Conservation (phyloP, 371 early-diverging fungal genomes). For the Amoeboaphelidium occidentale region DNA sequence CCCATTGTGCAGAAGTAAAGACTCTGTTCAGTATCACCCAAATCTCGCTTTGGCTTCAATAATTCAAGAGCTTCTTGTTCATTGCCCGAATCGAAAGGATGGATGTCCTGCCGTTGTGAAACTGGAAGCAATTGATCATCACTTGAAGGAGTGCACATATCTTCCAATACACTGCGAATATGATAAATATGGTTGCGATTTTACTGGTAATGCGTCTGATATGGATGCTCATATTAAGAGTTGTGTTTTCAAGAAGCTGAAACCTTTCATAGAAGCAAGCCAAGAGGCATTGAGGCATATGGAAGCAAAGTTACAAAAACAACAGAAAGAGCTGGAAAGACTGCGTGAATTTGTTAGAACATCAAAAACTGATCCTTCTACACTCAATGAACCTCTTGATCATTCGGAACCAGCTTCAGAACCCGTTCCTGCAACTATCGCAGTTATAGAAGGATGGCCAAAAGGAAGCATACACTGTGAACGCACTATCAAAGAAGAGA, state of each 20-base stretch:
- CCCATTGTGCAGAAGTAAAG: slow-evolving; percentile 23
- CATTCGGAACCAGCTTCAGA: no score
- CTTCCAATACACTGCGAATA: slow-evolving; percentile 17
- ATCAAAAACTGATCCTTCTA: no score
- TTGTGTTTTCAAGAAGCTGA: no score
- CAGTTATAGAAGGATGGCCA: no score
- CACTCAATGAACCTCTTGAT: no score
- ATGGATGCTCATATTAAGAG: slow-evolving; percentile 1
- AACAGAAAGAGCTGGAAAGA: no score
- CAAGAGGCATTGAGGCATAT: no score
- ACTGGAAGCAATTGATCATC: slow-evolving; percentile 19
- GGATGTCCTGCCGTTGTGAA: slow-evolving; percentile 23
- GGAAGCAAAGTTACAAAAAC: no score
- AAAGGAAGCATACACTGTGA: no score
- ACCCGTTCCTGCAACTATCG: no score
- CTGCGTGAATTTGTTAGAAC: no score
- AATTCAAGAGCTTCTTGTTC: slow-evolving; percentile 24
- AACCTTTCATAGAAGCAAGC: no score
- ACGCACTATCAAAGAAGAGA: slow-evolving; percentile 2
- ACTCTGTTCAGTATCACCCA: slow-evolving; percentile 22
- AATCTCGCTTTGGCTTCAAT: slow-evolving; percentile 27
- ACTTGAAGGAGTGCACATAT: slow-evolving; percentile 19
- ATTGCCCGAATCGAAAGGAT: slow-evolving; percentile 20
- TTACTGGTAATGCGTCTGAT: slow-evolving; percentile 13
- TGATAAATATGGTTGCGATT: slow-evolving; percentile 20